Percentiles rank a stretch among this genome's conserved stretches.
These are phyloP conservation scores for Fraxinus platypoda DNA, from an alignment of 305 asterid genomes.

Conservation along the genomic window DNA sequence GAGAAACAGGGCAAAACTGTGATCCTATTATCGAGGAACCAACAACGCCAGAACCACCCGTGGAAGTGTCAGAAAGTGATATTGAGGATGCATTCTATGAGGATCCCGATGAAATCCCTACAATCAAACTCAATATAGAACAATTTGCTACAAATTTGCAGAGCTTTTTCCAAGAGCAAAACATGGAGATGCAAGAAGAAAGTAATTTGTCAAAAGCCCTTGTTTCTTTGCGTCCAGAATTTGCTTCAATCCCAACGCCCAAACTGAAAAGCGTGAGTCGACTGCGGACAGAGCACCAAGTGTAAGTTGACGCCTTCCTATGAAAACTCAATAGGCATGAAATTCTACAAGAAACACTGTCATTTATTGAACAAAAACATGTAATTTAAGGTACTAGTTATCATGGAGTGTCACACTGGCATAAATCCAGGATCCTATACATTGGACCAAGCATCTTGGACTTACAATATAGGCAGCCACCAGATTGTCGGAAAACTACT, in stretches of 20 bases:
- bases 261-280: conserved; percentile 75
- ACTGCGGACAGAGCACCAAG: conserved; percentile 88
- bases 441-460: background rate
- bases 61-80: conserved; percentile 55
- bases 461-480: background rate
- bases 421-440: background rate
- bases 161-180: conserved; percentile 52
- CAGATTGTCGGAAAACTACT: background rate
- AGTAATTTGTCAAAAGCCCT: conserved; percentile 78
- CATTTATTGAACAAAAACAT: background rate
- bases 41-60: conserved; percentile 60
- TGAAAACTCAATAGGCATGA: background rate
- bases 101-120: conserved; percentile 89
- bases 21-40: conserved; percentile 86
- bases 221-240: conserved; percentile 67
- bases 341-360: background rate
- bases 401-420: background rate
- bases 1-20: conserved; percentile 32
- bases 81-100: conserved; percentile 80
- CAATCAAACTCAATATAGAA: conserved; percentile 66
- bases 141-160: conserved; percentile 61
- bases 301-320: conserved; percentile 49
- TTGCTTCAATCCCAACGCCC: conserved; percentile 74
- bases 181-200: conserved; percentile 51
- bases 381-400: background rate